Evolutionary conservation across 2,329 filamentous ascomycete genomes (phyloP), one percentile per base, ranked within the genome.

Genomic region (Apiospora hydei): DNA sequence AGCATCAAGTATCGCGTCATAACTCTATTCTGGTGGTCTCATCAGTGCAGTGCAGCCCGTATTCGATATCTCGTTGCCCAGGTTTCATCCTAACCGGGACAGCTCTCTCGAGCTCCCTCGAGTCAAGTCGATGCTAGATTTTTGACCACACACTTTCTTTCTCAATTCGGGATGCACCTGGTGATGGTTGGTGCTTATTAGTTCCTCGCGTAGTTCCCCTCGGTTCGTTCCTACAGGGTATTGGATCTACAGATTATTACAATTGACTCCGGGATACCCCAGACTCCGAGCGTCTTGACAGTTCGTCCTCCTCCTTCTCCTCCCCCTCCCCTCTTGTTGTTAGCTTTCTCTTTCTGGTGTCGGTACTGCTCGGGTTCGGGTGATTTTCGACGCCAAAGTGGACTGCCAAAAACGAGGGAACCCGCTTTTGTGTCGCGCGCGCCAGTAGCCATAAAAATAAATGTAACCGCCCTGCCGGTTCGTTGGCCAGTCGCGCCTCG

Each of bases 1-100:
- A 30, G 57, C 57, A 41, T 64, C 57, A 64, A 64, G 34, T 34
- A 64, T 64, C 57, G 57, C 57, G 57, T 64, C 57, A 64, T 64
- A 64, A 64, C 57, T 38, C 57, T 41, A 64, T 64, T 30, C 30
- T 34, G 26, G 46, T 21, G 44, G 44, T 16, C 16, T 57, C 49
- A 18, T 30, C 53, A 61, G 53, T 38, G 26, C 53, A 61, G 53
- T 30, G 7, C 30, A 18, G 51, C 26, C 26, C 16, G 51, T 34
- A 18, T 8, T 57, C 51, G 26, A 57, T 38, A 49, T 47, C 18
- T 61, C 21, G 24, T 21, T 51, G n/a, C 46, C n/a, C 16, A 26
- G 14, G 6, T 34, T n/a, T n/a, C 53, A 18, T 61, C 53, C 53
- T 13, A 61, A 61, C n/a, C 30, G 53, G 53, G 53, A 61, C 53